Base-by-base conservation (phyloP, 176 grass and related monocot genomes). In the Saccharum spontaneum region DNA sequence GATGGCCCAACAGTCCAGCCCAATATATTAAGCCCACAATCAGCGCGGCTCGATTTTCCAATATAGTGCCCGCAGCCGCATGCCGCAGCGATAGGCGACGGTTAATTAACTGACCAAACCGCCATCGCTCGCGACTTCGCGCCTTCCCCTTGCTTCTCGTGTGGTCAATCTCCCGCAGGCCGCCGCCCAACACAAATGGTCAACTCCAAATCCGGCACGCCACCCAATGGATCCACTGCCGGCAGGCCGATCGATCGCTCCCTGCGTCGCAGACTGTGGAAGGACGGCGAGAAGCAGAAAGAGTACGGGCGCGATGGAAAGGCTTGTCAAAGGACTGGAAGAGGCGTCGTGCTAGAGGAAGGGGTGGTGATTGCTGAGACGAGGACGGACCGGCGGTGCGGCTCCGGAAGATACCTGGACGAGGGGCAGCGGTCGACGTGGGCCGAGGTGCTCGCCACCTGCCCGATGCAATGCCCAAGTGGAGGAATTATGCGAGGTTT, bases 341-440 rank as follows among this genome's bases (percentile, higher is more conserved):
- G 60, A 57, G 54, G 89, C 36, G 84, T 88, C 14, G 79, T 65
- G 37, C 41, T 86, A 48, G 43, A 73, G 38, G 86, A 91, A 18
- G 89, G 18, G 20, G 76, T 36, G 69, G 80, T 72, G 57, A 33
- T 10, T 43, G 4, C 6, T 55, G 73, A 83, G 15, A 4, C 16
- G 28, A 66, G 77, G 85, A 23, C 10, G 30, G 61, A 12, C 57
- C 71, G 38, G 38, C 34, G 69, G 37, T 67, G 7, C 67, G 24
- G 60, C 38, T 54, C 43, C 28, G 15, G 71, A 44, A 34, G 76
- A 50, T n/a, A 85, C 7, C 12, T 18, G 10, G 86, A 89, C 40
- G 87, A 93, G 68, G 82, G 93, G 46, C 86, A 76, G 38, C 83
- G 93, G 45, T 92, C 89, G 75, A 89, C 91, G 57, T 95, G 96